Conservation (phyloP, 495 filamentous ascomycete species). For the Lasiosphaeria miniovina region DNA sequence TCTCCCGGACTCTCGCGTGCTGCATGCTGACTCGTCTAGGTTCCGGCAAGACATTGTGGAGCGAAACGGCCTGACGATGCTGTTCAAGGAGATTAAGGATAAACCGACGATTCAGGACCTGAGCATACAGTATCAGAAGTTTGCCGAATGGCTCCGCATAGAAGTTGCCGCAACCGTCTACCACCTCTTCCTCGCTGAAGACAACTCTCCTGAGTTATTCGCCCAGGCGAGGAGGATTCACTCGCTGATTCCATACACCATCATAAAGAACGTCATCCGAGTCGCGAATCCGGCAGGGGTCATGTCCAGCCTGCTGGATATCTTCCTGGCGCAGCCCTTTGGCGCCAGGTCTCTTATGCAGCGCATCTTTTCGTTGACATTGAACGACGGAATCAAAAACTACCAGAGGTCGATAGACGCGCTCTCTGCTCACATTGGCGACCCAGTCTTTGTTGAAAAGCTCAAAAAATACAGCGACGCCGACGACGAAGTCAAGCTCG, state of each 20-base stretch:
- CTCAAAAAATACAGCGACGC: slow-evolving; percentile 73
- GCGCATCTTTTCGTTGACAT: slow-evolving; percentile 84
- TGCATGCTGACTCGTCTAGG: slow-evolving; percentile 21
- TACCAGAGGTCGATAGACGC: slow-evolving; percentile 84
- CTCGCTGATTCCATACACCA: slow-evolving; percentile 83
- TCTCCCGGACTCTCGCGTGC: slow-evolving; percentile 4
- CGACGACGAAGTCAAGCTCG: slow-evolving; percentile 67
- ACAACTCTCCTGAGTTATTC: slow-evolving; percentile 94
- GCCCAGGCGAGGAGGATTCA: slow-evolving; percentile 92
- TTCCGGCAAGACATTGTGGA: slow-evolving; percentile 59
- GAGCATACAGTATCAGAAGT: slow-evolving; percentile 93
- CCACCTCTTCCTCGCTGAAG: slow-evolving; percentile 94
- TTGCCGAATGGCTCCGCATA: slow-evolving; percentile 96
- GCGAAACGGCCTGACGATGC: slow-evolving; percentile 79
- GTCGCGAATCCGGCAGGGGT: slow-evolving; percentile 95
- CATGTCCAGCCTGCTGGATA: slow-evolving; percentile 87
- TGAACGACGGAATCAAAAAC: slow-evolving; percentile 81
- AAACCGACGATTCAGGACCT: slow-evolving; percentile 84
- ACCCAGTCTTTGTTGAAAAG: slow-evolving; percentile 76
- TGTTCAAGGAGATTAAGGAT: slow-evolving; percentile 87
- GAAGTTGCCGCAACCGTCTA: slow-evolving; percentile 96
- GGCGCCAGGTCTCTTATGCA: slow-evolving; percentile 86
- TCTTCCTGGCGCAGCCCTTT: slow-evolving; percentile 94
- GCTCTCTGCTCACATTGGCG: slow-evolving; percentile 68
- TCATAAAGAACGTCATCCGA: slow-evolving; percentile 94